These are phyloP conservation scores for Gremmenia infestans DNA, from an alignment of 2,329 filamentous ascomycete species.

Conservation along the genomic window DNA sequence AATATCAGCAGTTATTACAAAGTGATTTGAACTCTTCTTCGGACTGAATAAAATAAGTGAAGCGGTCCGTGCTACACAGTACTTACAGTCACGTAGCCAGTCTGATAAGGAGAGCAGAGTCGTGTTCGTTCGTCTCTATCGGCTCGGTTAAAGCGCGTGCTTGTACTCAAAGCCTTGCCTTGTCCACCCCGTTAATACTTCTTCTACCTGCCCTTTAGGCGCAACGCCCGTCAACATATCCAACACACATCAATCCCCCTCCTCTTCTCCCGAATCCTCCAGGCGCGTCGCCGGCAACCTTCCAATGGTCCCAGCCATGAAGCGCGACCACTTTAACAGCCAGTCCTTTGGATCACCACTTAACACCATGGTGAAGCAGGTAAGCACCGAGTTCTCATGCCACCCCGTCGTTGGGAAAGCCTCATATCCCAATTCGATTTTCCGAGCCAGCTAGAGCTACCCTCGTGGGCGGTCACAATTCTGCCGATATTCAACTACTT, in stretches of 20 bases:
- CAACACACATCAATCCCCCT: neutral
- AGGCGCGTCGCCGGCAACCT: slow-evolving; percentile 2
- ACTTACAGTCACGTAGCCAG: neutral
- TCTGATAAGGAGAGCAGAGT: neutral
- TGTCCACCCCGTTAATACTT: neutral
- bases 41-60: neutral
- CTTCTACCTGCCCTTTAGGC: neutral
- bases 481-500: neutral
- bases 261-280: neutral
- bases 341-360: slow-evolving; percentile 64
- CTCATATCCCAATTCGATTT: neutral
- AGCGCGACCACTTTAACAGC: slow-evolving; percentile 51
- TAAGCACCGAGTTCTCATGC: slow-evolving; percentile 36
- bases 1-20: too few species aligned
- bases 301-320: slow-evolving; percentile 18
- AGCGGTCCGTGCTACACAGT: neutral
- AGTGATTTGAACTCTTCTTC: neutral
- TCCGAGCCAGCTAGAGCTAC: neutral
- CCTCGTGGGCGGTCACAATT: too few species aligned
- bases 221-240: neutral
- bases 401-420: slow-evolving; percentile 3
- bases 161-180: slow-evolving; percentile 1
- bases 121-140: neutral
- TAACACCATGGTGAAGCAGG: slow-evolving; percentile 64
- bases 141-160: neutral